These are phyloP conservation scores for Musa schizocarpa DNA, from an alignment of 176 grass and related monocot genomes.

Conservation along the genomic window DNA sequence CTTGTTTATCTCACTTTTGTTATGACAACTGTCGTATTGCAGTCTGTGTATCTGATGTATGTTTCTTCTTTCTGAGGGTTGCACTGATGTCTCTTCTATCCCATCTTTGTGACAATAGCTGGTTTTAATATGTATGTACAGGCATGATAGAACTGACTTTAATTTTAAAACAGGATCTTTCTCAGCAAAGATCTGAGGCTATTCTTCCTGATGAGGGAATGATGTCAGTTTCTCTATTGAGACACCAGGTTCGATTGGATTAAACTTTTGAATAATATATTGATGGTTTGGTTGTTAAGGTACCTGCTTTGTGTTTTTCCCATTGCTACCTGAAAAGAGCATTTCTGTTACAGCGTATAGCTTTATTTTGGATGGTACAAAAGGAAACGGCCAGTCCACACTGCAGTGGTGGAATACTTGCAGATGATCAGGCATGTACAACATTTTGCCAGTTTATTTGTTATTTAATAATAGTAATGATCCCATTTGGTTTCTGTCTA, in stretches of 20 bases:
- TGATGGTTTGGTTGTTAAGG: background rate
- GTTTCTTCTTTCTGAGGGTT: too few relatives aligned
- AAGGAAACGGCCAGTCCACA: conserved; percentile 62
- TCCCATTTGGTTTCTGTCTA: background rate
- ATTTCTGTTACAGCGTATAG: conserved; percentile 63
- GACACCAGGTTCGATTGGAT: conserved; percentile 62
- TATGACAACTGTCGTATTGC: too few relatives aligned
- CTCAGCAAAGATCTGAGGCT: conserved; percentile 70
- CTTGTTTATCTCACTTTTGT: too few relatives aligned
- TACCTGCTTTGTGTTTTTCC: conserved; percentile 1
- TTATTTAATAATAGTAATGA: background rate
- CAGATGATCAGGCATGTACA: conserved; percentile 87
- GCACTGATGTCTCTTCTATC: too few relatives aligned
- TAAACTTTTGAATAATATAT: background rate
- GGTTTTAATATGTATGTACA: background rate
- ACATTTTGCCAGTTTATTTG: background rate
- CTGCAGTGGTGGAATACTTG: conserved; percentile 95
- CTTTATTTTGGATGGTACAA: conserved; percentile 95
- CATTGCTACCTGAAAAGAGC: conserved; percentile 11
- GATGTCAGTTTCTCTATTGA: conserved; percentile 78
- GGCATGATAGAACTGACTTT: conserved; percentile 1
- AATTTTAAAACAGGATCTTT: conserved; percentile 62
- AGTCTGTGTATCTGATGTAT: too few relatives aligned
- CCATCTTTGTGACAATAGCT: background rate
- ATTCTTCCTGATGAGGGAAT: conserved; percentile 64